phyloP scores from a whole-genome alignment of 2,329 filamentous ascomycete genomes.

The Thielaviopsis cerberus region DNA sequence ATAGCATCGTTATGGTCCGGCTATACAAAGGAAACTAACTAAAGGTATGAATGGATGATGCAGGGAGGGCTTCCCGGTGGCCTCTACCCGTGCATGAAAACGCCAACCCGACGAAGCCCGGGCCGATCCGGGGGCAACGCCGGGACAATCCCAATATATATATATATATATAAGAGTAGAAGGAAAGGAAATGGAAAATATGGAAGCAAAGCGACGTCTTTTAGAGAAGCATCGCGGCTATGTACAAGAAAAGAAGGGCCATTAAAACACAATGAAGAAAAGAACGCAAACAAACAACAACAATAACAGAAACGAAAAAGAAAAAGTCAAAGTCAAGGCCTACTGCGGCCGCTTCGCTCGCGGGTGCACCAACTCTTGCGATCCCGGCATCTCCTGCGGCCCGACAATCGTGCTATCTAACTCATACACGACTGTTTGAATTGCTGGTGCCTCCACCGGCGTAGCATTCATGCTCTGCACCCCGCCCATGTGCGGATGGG shows the following conservation, averaged over 20 bases:
- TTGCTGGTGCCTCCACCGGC: conserved; percentile 2
- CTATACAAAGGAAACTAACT: not conserved
- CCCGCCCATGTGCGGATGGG: not conserved
- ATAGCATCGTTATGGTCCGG: not conserved
- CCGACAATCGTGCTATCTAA: conserved; percentile 5
- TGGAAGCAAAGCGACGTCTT: not conserved
- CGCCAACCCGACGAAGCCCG: not conserved
- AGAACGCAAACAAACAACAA: not conserved
- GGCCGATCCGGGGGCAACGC: not conserved
- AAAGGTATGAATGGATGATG: not conserved
- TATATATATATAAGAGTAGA: not conserved
- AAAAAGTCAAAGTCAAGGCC: not conserved
- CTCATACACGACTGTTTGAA: conserved; percentile 8
- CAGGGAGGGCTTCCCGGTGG: not conserved
- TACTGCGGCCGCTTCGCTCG: not conserved
- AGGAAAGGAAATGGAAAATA: not conserved
- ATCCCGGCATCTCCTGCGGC: conserved; percentile 7
- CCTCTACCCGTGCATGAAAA: not conserved
- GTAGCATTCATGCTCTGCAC: conserved; percentile 1
- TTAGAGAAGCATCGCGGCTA: not conserved
- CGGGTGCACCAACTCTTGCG: conserved; percentile 9
- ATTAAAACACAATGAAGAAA: not conserved
- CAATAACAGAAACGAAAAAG: not conserved
- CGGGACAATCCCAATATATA: not conserved
- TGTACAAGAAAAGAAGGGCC: not conserved